Evolutionary conservation across 495 filamentous ascomycete genomes (phyloP).

Genomic region (Sporormia fimetaria): DNA sequence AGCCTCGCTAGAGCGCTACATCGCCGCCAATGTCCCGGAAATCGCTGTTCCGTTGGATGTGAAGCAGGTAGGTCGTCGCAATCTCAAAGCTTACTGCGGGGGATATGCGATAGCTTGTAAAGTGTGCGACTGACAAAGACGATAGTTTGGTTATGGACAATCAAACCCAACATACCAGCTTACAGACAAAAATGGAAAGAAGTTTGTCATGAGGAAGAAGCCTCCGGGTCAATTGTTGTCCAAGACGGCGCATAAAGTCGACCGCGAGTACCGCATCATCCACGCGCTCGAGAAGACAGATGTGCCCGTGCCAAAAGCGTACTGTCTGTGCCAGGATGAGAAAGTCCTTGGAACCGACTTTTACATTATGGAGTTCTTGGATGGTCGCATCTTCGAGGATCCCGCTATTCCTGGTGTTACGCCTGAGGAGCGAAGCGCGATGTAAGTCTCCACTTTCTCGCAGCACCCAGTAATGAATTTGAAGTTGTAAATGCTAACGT

Average conservation of each 20-base stretch:
- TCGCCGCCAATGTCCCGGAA: constrained; percentile 60
- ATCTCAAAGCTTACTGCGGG: no score
- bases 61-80: constrained; percentile 91
- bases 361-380: constrained; percentile 92
- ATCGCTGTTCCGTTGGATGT: constrained; percentile 73
- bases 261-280: constrained; percentile 87
- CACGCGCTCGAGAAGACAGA: constrained; percentile 65
- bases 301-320: constrained; percentile 76
- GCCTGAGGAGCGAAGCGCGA: constrained; percentile 53
- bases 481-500: background rate
- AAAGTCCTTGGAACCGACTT: constrained; percentile 78
- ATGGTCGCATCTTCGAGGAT: constrained; percentile 86
- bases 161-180: constrained; percentile 94
- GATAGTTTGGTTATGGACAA: constrained; percentile 91
- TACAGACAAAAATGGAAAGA: constrained; percentile 51
- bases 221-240: constrained; percentile 84
- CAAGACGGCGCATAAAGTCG: constrained; percentile 88
- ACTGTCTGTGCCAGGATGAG: constrained; percentile 75
- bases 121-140: no score
- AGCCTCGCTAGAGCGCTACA: constrained; percentile 61
- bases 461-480: background rate
- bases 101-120: no score
- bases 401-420: constrained; percentile 66
- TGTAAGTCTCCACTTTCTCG: constrained; percentile 33
- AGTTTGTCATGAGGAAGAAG: constrained; percentile 89